A percentile compares a stretch with the other conserved stretches of the same genome.
phyloP scores from a whole-genome alignment of 129 eudicot genomes.

The Erigeron canadensis region DNA sequence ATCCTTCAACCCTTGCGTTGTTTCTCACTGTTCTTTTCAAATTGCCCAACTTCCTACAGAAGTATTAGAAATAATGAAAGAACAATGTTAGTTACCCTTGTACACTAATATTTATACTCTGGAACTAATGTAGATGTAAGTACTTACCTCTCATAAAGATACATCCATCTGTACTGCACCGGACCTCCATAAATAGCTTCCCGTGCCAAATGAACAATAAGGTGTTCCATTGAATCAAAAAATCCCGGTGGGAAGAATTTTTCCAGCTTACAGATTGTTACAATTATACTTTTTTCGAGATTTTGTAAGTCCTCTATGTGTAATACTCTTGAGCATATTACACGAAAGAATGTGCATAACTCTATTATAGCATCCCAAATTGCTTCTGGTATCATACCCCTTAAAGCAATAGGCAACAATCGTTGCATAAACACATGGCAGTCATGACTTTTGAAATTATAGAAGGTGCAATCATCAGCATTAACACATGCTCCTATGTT shows the following conservation, averaged over 20 bases:
- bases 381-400: not conserved
- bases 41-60: not conserved
- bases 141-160: not conserved
- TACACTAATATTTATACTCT: not conserved
- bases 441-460: not conserved
- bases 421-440: slow-evolving; percentile 20
- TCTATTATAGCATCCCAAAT: not conserved
- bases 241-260: not conserved
- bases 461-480: not conserved
- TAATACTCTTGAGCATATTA: slow-evolving; percentile 5
- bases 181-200: not conserved
- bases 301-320: not conserved
- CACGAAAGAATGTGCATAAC: not conserved
- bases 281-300: slow-evolving; percentile 6
- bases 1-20: not conserved
- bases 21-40: not conserved
- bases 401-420: slow-evolving; percentile 1
- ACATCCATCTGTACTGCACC: slow-evolving; percentile 5
- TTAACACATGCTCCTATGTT: slow-evolving; percentile 19
- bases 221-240: slow-evolving; percentile 17
- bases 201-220: not conserved
- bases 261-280: slow-evolving; percentile 6
- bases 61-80: not conserved
- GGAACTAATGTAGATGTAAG: not conserved
- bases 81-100: too few species aligned